phyloP scores from a whole-genome alignment of 257 asterid species.

The Galeopsis tetrahit region DNA sequence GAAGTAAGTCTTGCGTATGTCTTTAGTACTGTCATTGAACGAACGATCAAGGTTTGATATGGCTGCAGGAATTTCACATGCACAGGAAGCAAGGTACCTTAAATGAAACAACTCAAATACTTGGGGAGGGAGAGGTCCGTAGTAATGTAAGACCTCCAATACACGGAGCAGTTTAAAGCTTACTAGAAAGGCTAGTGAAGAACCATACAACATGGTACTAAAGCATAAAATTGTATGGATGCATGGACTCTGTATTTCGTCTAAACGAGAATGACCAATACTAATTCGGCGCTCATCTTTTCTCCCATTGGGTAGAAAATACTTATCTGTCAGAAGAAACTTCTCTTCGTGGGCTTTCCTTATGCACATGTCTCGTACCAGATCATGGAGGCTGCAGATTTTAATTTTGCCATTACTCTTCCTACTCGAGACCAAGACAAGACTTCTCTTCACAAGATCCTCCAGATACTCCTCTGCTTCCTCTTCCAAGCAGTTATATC shows the following conservation, averaged over 20 bases:
- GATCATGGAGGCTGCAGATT: conserved; percentile 25
- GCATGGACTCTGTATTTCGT: background rate
- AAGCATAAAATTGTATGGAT: background rate
- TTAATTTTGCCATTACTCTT: conserved; percentile 27
- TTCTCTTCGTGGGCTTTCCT: conserved; percentile 5
- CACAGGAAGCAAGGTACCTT: background rate
- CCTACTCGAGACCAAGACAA: background rate
- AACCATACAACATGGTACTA: no score
- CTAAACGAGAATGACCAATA: background rate
- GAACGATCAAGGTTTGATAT: background rate
- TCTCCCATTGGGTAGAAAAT: background rate
- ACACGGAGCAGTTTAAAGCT: background rate
- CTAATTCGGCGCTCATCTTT: background rate
- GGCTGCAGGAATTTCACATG: background rate
- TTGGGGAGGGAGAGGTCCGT: background rate
- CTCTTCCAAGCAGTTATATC: background rate
- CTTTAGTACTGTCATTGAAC: no score
- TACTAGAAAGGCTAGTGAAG: background rate
- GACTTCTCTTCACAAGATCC: conserved; percentile 25
- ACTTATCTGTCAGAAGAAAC: background rate
- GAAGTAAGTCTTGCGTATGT: no score
- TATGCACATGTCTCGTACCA: conserved; percentile 27
- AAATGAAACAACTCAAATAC: conserved; percentile 13
- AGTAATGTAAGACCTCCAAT: background rate
- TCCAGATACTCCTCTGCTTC: conserved; percentile 18